A percentile compares a stretch with the other conserved stretches of the same genome.
Evolutionary conservation across 176 grass and related monocot species (phyloP).

Genomic region (Carex pumila): DNA sequence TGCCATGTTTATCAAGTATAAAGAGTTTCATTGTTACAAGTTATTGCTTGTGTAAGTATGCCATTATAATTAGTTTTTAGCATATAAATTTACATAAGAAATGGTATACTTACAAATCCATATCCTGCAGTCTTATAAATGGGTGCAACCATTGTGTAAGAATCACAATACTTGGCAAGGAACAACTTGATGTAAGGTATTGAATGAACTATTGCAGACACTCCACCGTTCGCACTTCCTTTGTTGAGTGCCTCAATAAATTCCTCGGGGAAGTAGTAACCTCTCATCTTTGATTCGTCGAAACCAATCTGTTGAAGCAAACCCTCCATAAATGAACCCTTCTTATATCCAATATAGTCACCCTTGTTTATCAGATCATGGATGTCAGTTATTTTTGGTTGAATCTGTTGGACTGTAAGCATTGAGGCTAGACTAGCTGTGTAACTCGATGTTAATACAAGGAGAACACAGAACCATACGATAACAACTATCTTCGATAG

Average conservation of each 20-base stretch:
- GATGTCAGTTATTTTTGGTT: constrained; percentile 31
- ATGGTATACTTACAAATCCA: constrained; percentile 43
- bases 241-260: constrained; percentile 27
- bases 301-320: constrained; percentile 37
- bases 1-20: background rate
- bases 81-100: background rate
- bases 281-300: constrained; percentile 25
- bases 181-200: constrained; percentile 49
- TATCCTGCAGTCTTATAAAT: constrained; percentile 49
- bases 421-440: constrained; percentile 47
- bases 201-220: constrained; percentile 37
- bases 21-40: no score
- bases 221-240: constrained; percentile 54
- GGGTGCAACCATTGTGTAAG: constrained; percentile 47
- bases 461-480: constrained; percentile 28
- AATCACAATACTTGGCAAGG: constrained; percentile 36
- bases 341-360: constrained; percentile 32
- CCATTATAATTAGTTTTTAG: background rate
- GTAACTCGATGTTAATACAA: constrained; percentile 50
- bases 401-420: constrained; percentile 41
- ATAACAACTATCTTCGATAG: constrained; percentile 30
- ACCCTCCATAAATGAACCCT: constrained; percentile 30
- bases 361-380: constrained; percentile 34
- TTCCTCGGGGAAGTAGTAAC: background rate
- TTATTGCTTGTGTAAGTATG: background rate